Percentiles rank a stretch among this genome's conserved stretches.
Conservation (phyloP, 306 rosid genomes). For the Quercus engelmannii region DNA sequence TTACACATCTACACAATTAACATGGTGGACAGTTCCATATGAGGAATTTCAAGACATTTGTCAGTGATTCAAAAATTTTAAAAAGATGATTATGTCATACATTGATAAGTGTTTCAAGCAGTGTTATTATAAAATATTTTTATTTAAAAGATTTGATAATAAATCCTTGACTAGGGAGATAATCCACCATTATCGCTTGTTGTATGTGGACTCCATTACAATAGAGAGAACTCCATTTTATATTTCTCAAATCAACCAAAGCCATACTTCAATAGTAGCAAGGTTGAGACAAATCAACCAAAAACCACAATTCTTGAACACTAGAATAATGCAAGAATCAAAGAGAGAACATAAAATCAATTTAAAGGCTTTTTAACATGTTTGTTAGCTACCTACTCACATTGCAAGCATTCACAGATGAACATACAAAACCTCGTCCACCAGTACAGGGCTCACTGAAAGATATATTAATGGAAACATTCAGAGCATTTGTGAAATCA, state of each 20-base stretch:
- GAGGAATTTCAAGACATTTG: neutral
- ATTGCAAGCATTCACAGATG: constrained; percentile 73
- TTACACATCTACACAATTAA: neutral
- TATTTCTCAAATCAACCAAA: neutral
- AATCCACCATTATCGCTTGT: neutral
- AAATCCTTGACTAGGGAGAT: neutral
- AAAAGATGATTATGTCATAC: neutral
- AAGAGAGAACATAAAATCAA: neutral
- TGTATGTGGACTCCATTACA: neutral
- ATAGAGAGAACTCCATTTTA: neutral
- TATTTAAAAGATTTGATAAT: neutral
- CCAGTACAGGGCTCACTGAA: constrained; percentile 69
- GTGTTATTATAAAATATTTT: neutral
- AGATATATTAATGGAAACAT: constrained; percentile 71
- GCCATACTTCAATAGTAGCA: neutral
- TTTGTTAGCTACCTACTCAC: constrained; percentile 57
- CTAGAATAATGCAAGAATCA: neutral
- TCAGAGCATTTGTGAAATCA: constrained; percentile 57
- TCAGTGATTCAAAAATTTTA: neutral
- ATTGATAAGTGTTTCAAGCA: neutral
- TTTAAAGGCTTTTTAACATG: too few relatives aligned
- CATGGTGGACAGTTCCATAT: neutral
- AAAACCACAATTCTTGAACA: neutral
- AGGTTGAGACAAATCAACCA: neutral
- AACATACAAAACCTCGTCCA: constrained; percentile 66